Percentiles rank a stretch among this genome's conserved stretches.
phyloP scores from a whole-genome alignment of 495 filamentous ascomycete genomes.

The Aspergillus sparsus region DNA sequence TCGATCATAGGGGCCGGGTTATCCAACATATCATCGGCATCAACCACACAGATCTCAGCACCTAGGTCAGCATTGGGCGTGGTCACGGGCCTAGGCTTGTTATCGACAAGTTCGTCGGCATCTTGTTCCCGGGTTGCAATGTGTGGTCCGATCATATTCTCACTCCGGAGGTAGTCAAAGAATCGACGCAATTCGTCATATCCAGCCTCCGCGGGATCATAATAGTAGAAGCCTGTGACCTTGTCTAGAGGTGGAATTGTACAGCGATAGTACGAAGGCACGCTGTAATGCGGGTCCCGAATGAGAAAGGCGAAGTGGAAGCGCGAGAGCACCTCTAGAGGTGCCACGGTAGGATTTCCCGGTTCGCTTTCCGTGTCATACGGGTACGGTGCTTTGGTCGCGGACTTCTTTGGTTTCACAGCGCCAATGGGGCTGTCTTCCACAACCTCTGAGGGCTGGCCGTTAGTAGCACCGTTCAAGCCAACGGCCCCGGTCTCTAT shows the following conservation, averaged over 20 bases:
- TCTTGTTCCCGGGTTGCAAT: conserved; percentile 49
- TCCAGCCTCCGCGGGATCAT: conserved; percentile 83
- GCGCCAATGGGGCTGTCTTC: conserved; percentile 23
- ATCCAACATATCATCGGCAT: conserved; percentile 92
- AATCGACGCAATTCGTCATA: conserved; percentile 82
- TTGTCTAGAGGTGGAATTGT: conserved; percentile 83
- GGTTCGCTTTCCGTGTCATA: conserved; percentile 58
- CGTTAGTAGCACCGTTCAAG: conserved; percentile 26
- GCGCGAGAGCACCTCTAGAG: conserved; percentile 60
- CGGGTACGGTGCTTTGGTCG: conserved; percentile 49
- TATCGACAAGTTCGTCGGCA: conserved; percentile 29
- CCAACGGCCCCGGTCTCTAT: conserved; percentile 26
- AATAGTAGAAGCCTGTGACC: conserved; percentile 82
- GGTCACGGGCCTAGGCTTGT: conserved; percentile 30
- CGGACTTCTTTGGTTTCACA: conserved; percentile 15
- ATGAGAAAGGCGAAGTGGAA: conserved; percentile 99
- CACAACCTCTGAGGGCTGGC: conserved; percentile 24
- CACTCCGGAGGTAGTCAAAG: conserved; percentile 74
- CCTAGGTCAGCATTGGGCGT: conserved; percentile 26
- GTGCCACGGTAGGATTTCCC: conserved; percentile 83
- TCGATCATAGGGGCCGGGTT: conserved; percentile 70
- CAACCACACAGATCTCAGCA: conserved; percentile 79
- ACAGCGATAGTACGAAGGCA: conserved; percentile 93
- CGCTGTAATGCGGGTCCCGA: conserved; percentile 82
- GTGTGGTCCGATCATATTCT: conserved; percentile 63